phyloP scores from a whole-genome alignment of 257 asterid genomes.

The Ballota nigra region DNA sequence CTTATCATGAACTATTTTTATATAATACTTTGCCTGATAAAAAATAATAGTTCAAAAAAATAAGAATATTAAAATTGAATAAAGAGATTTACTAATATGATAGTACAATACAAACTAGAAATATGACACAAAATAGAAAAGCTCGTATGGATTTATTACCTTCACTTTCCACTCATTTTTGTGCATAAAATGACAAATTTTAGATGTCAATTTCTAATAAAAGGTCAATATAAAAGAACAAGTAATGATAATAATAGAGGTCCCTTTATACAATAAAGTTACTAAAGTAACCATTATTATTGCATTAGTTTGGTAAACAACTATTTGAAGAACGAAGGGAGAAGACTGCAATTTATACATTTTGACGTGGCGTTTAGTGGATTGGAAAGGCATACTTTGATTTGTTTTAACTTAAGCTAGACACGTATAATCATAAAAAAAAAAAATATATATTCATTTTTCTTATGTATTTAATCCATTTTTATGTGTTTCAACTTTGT shows the following conservation, averaged over 20 bases:
- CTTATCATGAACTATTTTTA: too few relatives aligned
- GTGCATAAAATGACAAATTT: constrained; percentile 21
- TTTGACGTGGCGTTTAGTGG: constrained; percentile 18
- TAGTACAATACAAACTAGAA: too few relatives aligned
- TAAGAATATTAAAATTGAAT: too few relatives aligned
- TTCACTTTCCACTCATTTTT: background rate
- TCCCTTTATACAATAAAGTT: background rate
- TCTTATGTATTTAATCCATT: background rate
- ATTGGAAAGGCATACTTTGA: constrained; percentile 14
- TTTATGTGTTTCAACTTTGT: too few relatives aligned
- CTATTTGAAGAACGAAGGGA: constrained; percentile 23
- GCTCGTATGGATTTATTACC: background rate
- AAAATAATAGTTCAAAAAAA: too few relatives aligned
- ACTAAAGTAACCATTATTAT: background rate
- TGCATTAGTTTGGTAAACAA: constrained; percentile 41
- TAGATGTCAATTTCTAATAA: background rate
- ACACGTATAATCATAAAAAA: background rate
- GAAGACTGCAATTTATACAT: background rate
- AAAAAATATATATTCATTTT: too few relatives aligned
- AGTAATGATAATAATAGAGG: constrained; percentile 24
- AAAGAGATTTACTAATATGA: too few relatives aligned
- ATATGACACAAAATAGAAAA: background rate
- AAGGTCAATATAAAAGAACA: background rate
- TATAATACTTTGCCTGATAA: too few relatives aligned
- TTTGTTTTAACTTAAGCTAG: constrained; percentile 14